A percentile compares a stretch with the other conserved stretches of the same genome.
Evolutionary conservation across 257 asterid species (phyloP).

Genomic region (Solanum pinnatisectum): DNA sequence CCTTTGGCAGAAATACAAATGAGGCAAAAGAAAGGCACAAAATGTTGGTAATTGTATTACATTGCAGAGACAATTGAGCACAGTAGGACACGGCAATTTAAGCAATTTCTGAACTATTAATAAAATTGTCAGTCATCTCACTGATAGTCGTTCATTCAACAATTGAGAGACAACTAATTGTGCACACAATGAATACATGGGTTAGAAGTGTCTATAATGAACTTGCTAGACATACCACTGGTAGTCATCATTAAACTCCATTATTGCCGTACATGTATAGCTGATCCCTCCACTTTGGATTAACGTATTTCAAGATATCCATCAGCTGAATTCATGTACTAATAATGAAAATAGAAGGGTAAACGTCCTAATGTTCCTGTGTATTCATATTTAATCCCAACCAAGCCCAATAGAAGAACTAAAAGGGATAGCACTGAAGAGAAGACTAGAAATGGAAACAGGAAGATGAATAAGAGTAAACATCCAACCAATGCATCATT

Average conservation of each 20-base stretch:
- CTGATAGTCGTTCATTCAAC: not conserved
- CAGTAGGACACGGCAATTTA: not conserved
- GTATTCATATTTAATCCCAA: not conserved
- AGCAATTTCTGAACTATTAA: not conserved
- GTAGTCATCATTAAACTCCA: not conserved
- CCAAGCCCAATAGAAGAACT: not conserved
- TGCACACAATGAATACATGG: not conserved
- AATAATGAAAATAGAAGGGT: not conserved
- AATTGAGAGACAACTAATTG: not conserved
- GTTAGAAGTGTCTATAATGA: not conserved
- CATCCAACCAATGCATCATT: not conserved
- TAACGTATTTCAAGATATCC: not conserved
- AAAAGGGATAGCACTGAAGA: not conserved
- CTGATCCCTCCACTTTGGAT: not conserved
- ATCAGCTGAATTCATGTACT: not conserved
- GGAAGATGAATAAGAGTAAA: not conserved
- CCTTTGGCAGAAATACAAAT: slow-evolving; percentile 28
- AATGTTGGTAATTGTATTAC: not conserved
- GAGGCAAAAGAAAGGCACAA: not conserved
- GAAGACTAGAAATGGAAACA: not conserved
- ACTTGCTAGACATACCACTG: not conserved
- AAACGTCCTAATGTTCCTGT: not conserved
- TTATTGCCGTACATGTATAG: not conserved
- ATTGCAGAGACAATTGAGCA: not conserved
- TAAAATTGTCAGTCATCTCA: not conserved